Evolutionary conservation across 176 grass and related monocot species (phyloP).

Genomic region (Oryza meridionalis): DNA sequence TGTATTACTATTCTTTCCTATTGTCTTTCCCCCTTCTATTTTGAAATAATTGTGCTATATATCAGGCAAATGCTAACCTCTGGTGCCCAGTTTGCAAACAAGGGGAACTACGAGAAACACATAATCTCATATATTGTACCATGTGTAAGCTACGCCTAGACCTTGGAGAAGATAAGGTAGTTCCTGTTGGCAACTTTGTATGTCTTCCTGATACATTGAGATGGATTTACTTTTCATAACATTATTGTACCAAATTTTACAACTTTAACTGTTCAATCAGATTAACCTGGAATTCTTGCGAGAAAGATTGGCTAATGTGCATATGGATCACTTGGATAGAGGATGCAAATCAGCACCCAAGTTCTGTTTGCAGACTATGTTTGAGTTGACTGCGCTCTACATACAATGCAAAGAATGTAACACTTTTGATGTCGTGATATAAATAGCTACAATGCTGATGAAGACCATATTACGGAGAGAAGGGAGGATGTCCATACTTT

Average conservation of each 20-base stretch:
- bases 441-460: conserved; percentile 18
- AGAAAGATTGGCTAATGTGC: conserved; percentile 64
- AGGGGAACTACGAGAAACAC: conserved; percentile 69
- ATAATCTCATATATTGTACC: conserved; percentile 79
- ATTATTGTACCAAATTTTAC: conserved; percentile 20
- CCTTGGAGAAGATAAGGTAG: conserved; percentile 82
- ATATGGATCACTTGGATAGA: conserved; percentile 75
- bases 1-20: not conserved
- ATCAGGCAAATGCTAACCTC: conserved; percentile 58
- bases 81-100: conserved; percentile 91
- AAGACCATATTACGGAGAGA: not conserved
- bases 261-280: conserved; percentile 47
- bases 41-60: conserved; percentile 44
- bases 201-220: not conserved
- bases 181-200: conserved; percentile 26
- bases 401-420: conserved; percentile 74
- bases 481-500: conserved; percentile 6
- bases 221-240: not conserved
- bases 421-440: conserved; percentile 85
- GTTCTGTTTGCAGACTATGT: conserved; percentile 73
- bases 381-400: conserved; percentile 82
- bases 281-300: conserved; percentile 74
- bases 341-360: conserved; percentile 83
- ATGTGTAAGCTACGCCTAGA: conserved; percentile 71
- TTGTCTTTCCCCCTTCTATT: not conserved